A percentile compares a stretch with the other conserved stretches of the same genome.
Evolutionary conservation across 305 asterid genomes (phyloP).

Genomic region (Euphrasia arctica): DNA sequence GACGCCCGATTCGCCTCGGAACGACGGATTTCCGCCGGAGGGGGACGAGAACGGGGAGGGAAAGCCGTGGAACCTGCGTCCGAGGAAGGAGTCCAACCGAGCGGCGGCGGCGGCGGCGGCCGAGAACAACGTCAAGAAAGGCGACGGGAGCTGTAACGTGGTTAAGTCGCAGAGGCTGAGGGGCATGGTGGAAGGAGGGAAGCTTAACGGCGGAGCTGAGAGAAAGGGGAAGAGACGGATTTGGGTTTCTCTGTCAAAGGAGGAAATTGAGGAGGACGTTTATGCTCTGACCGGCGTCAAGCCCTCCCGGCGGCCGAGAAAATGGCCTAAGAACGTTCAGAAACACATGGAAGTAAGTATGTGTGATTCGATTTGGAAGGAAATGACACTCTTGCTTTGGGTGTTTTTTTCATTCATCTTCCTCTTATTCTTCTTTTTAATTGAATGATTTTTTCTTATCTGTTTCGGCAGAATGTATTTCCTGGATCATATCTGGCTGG

Average conservation of each 20-base stretch:
- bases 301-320: constrained; percentile 79
- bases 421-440: constrained; percentile 4
- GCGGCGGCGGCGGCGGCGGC: constrained; percentile 16
- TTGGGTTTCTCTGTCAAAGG: constrained; percentile 76
- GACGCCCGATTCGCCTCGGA: constrained; percentile 5
- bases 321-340: constrained; percentile 67
- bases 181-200: constrained; percentile 37
- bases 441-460: constrained; percentile 11
- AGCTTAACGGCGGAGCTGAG: constrained; percentile 38
- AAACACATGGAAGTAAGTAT: constrained; percentile 63
- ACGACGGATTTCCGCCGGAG: constrained; percentile 19
- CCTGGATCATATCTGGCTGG: constrained; percentile 86
- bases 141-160: constrained; percentile 22
- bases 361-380: constrained; percentile 14
- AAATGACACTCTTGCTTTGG: neutral
- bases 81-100: constrained; percentile 44
- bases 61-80: constrained; percentile 72
- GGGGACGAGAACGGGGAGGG: constrained; percentile 47
- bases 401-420: neutral
- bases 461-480: constrained; percentile 48
- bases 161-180: constrained; percentile 45
- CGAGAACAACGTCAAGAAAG: constrained; percentile 26
- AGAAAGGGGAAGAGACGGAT: constrained; percentile 54
- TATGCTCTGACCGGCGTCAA: constrained; percentile 78
- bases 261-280: constrained; percentile 89